Percentiles rank a stretch among this genome's conserved stretches.
Evolutionary conservation across 345 rosid genomes (phyloP).

Genomic region (Rhizophora mangle): DNA sequence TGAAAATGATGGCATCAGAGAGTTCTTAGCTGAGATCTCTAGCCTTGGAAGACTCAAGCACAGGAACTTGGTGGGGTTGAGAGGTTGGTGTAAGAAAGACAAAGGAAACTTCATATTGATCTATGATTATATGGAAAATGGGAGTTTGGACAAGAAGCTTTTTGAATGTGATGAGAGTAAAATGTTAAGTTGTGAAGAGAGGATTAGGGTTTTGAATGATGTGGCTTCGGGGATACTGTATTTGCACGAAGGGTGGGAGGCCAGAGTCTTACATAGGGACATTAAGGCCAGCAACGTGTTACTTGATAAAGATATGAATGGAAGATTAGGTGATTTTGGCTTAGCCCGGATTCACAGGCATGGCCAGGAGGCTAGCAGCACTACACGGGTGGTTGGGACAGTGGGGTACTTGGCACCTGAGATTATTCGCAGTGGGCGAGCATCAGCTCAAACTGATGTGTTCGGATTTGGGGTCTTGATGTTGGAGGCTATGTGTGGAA

Average conservation of each 20-base stretch:
- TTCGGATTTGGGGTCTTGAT: slow-evolving; percentile 49
- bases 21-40: slow-evolving; percentile 67
- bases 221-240: slow-evolving; percentile 63
- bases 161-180: slow-evolving; percentile 40
- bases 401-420: slow-evolving; percentile 82
- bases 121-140: slow-evolving; percentile 80
- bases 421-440: slow-evolving; percentile 44
- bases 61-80: slow-evolving; percentile 54
- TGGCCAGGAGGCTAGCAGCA: slow-evolving; percentile 47
- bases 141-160: slow-evolving; percentile 60
- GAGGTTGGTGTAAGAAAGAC: slow-evolving; percentile 85
- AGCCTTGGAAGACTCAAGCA: slow-evolving; percentile 75
- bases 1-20: slow-evolving; percentile 67
- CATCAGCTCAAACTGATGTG: slow-evolving; percentile 43
- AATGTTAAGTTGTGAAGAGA: slow-evolving; percentile 44
- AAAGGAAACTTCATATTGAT: slow-evolving; percentile 64
- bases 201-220: slow-evolving; percentile 53
- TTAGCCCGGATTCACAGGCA: slow-evolving; percentile 69
- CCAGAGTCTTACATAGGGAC: slow-evolving; percentile 69
- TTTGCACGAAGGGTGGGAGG: slow-evolving; percentile 78
- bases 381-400: slow-evolving; percentile 69
- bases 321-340: slow-evolving; percentile 72
- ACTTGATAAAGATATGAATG: slow-evolving; percentile 67
- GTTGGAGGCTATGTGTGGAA: slow-evolving; percentile 55
- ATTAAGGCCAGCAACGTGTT: slow-evolving; percentile 82